phyloP scores from a whole-genome alignment of 73 alveolate genomes.

The Chromera velia region DNA sequence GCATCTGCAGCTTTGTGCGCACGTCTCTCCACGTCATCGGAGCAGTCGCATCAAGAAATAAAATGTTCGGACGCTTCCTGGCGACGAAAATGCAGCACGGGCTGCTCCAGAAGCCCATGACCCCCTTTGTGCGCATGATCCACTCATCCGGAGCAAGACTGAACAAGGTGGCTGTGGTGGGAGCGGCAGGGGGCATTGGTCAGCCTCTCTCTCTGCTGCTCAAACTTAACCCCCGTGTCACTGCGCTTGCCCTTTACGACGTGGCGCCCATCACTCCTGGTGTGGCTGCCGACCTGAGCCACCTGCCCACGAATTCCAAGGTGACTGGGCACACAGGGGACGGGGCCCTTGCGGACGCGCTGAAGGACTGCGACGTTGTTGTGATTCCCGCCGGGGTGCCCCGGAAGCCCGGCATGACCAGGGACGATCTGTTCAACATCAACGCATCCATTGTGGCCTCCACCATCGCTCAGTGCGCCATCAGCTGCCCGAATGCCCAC shows the following conservation, averaged over 20 bases:
- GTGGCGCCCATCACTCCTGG: conserved; percentile 44
- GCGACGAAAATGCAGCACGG: too few species aligned
- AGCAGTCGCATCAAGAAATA: too few species aligned
- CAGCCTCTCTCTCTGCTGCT: conserved; percentile 40
- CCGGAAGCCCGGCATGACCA: conserved; percentile 47
- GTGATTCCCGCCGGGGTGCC: conserved; percentile 45
- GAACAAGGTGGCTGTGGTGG: conserved; percentile 39
- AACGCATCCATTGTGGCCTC: conserved; percentile 32
- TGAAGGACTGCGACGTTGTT: conserved; percentile 28
- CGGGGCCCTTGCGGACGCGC: conserved; percentile 16
- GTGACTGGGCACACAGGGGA: conserved; percentile 22
- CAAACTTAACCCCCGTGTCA: conserved; percentile 28
- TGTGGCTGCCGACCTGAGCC: conserved; percentile 32
- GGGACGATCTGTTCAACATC: conserved; percentile 34
- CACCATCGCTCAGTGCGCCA: conserved; percentile 27
- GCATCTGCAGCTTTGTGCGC: too few species aligned
- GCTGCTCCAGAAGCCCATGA: too few species aligned
- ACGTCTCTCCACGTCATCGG: too few species aligned
- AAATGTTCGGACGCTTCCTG: too few species aligned
- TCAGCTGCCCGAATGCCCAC: conserved; percentile 29
- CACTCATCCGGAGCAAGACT: too few species aligned
- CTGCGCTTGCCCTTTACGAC: conserved; percentile 19
- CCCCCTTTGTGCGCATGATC: too few species aligned
- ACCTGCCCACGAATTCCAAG: conserved; percentile 20
- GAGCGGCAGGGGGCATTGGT: conserved; percentile 47